These are phyloP conservation scores for Niveomyces coronatus DNA, from an alignment of 2,329 filamentous ascomycete species.

Conservation along the genomic window DNA sequence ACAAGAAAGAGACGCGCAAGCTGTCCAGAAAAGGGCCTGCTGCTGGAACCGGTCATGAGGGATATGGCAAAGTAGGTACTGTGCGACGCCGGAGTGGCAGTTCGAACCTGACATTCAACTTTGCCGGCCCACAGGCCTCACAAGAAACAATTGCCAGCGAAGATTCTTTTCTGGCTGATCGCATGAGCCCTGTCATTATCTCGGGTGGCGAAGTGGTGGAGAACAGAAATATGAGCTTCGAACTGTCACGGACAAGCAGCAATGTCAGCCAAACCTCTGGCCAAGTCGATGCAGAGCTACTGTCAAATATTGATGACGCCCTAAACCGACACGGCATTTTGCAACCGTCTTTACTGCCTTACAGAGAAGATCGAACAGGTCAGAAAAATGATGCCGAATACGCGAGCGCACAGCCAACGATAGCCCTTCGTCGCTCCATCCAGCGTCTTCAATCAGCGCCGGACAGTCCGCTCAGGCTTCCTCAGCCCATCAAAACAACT, in stretches of 20 bases:
- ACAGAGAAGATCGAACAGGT: slow-evolving; percentile 32
- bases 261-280: slow-evolving; percentile 33
- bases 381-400: slow-evolving; percentile 48
- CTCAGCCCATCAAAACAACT: slow-evolving; percentile 41
- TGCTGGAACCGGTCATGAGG: slow-evolving; percentile 91
- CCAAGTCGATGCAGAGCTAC: slow-evolving; percentile 34
- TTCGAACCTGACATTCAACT: slow-evolving; percentile 35
- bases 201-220: slow-evolving; percentile 52
- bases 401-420: slow-evolving; percentile 34
- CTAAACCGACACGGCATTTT: slow-evolving; percentile 22
- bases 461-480: slow-evolving; percentile 36
- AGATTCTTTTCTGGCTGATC: slow-evolving; percentile 50
- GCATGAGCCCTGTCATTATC: slow-evolving; percentile 57
- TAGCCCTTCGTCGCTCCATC: slow-evolving; percentile 45
- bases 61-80: slow-evolving; percentile 58
- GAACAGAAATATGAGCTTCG: slow-evolving; percentile 45
- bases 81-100: slow-evolving; percentile 54
- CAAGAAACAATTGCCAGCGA: slow-evolving; percentile 40
- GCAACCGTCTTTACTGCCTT: slow-evolving; percentile 44
- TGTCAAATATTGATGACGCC: slow-evolving; percentile 17
- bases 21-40: slow-evolving; percentile 62
- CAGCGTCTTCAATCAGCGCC: slow-evolving; percentile 39
- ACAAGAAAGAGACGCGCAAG: slow-evolving; percentile 24
- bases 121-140: slow-evolving; percentile 34
- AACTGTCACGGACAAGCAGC: slow-evolving; percentile 39